These are phyloP conservation scores for Sarcodon sp. DNA, from an alignment of 768 basidiomycete species.

Conservation along the genomic window DNA sequence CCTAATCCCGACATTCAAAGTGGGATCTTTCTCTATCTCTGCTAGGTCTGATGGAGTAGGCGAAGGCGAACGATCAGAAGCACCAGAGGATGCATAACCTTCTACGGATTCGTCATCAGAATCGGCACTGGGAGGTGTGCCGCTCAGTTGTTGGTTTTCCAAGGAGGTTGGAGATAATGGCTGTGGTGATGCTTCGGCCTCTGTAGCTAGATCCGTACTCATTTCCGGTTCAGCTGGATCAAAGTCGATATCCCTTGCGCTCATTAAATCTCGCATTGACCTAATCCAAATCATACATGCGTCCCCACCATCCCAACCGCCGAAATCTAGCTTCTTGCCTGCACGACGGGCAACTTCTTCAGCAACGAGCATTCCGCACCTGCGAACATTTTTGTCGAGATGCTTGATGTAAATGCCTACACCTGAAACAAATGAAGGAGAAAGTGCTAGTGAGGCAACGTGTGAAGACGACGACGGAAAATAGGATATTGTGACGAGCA, in stretches of 20 bases:
- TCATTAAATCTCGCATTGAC: slow-evolving; percentile 39
- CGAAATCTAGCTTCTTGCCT: slow-evolving; percentile 65
- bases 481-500: slow-evolving; percentile 53
- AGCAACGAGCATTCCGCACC: slow-evolving; percentile 87
- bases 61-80: slow-evolving; percentile 60
- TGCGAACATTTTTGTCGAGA: slow-evolving; percentile 59
- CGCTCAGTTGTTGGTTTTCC: slow-evolving; percentile 10
- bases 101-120: slow-evolving; percentile 66
- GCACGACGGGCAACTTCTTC: slow-evolving; percentile 59
- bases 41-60: slow-evolving; percentile 73
- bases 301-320: slow-evolving; percentile 71
- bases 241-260: slow-evolving; percentile 38
- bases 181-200: slow-evolving; percentile 3
- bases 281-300: slow-evolving; percentile 54
- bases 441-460: slow-evolving; percentile 33
- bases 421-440: slow-evolving; percentile 50
- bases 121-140: slow-evolving; percentile 24
- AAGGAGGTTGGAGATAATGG: not conserved
- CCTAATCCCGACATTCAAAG: slow-evolving; percentile 54
- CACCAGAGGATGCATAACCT: slow-evolving; percentile 59
- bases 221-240: slow-evolving; percentile 10
- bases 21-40: slow-evolving; percentile 80
- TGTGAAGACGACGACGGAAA: slow-evolving; percentile 33
- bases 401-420: slow-evolving; percentile 72
- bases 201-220: slow-evolving; percentile 6